Base-by-base conservation (phyloP, 352 stramenopile species). In the Pythium rhizo-oryzae region DNA sequence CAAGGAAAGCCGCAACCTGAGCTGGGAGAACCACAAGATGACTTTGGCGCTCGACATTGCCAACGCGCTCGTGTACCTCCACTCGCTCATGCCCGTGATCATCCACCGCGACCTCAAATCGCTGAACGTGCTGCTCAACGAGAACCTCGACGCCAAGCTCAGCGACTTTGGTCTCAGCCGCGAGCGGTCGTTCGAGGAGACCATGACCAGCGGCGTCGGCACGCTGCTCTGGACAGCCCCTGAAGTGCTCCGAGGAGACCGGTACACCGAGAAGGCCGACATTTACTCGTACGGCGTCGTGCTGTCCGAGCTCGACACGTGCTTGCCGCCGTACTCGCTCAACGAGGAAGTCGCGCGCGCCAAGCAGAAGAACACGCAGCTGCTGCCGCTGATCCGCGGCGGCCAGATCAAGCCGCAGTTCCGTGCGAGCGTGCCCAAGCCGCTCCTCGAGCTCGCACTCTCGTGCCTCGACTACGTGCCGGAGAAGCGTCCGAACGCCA, bases 161-260 rank as follows among this genome's bases (percentile, higher is more conserved):
- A 92, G 84, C 49, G 87, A 97, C 72, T 96, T 97, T 75, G 90
- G 87, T 47, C 63, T 94, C 71, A 83, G 71, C 72, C 64, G 71
- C 5, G 60, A 67, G 39, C 50, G 50, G 54, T 63, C 50, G 16
- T 43, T 54, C 15, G 58, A 72, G 41, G 68, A 71, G 28, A 51
- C 58, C 21, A 70, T 77, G 55, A 87, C 74, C 19, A 84, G 80
- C 13, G 85, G 90, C 23, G 86, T 92, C 16, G 89, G 89, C 13
- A 97, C 88, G 18, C 74, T 83, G 19, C 83, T 87, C 30, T 96
- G 91, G 77, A 90, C 85, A 8, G 87, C 89, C 0, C 89, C 87
- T 0, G 89, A 96, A 60, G 66, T 95, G 12, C 68, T 96, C 15
- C 41, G 63, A 15, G 80, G 78, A 16, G 63, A 78, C 35, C 65